These are phyloP conservation scores for Coniella vitis DNA, from an alignment of 2,329 filamentous ascomycete species.

Conservation along the genomic window DNA sequence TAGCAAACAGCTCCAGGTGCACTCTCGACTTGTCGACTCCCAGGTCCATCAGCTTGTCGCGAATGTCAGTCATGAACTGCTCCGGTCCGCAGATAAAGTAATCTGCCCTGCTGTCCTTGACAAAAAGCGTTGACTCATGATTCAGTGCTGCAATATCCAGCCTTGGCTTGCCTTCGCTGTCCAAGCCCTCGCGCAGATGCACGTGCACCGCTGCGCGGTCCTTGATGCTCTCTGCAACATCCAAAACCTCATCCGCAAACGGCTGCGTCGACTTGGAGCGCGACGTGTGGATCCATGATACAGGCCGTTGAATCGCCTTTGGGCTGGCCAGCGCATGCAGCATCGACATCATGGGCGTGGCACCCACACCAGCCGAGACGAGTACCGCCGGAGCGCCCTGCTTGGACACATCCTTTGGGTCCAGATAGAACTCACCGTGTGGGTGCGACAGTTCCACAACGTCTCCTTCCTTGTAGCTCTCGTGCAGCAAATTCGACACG, in stretches of 20 bases:
- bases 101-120: constrained; percentile 46
- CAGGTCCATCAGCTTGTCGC: constrained; percentile 42
- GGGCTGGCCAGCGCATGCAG: constrained; percentile 45
- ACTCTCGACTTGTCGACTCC: constrained; percentile 55
- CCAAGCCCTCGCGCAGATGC: constrained; percentile 51
- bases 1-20: constrained; percentile 63
- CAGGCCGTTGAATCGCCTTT: constrained; percentile 32
- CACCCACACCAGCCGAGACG: constrained; percentile 61
- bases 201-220: constrained; percentile 39
- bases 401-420: constrained; percentile 34
- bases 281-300: constrained; percentile 59
- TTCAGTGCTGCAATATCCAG: constrained; percentile 52
- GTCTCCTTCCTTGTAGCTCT: constrained; percentile 41
- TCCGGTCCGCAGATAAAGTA: constrained; percentile 70
- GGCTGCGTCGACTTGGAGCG: constrained; percentile 44
- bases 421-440: constrained; percentile 55
- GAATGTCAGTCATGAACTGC: constrained; percentile 59
- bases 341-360: constrained; percentile 61
- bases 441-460: constrained; percentile 49
- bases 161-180: constrained; percentile 39
- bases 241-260: constrained; percentile 44
- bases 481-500: constrained; percentile 48
- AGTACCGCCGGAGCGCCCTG: constrained; percentile 51
- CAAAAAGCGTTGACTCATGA: constrained; percentile 44
- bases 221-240: constrained; percentile 34